Conservation (phyloP, 2,329 filamentous ascomycete genomes). For the Madurella mycetomatis region DNA sequence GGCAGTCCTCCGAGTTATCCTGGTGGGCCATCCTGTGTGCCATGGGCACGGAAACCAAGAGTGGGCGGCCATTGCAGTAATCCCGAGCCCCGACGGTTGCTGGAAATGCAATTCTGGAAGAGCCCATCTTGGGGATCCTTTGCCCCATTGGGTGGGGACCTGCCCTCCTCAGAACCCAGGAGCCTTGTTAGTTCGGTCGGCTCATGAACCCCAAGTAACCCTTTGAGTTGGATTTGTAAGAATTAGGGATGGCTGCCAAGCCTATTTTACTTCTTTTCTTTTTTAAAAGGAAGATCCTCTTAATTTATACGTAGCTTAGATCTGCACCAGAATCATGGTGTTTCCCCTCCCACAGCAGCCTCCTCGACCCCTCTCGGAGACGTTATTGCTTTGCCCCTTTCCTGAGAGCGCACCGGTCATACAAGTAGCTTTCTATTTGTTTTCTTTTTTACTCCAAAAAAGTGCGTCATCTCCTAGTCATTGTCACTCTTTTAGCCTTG, state of each 20-base stretch:
- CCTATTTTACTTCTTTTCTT: not conserved
- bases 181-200: conserved; percentile 9
- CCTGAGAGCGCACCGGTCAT: no score
- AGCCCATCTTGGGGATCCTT: not conserved
- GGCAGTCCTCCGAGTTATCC: no score
- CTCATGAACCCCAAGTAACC: conserved; percentile 10
- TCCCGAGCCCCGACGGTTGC: not conserved
- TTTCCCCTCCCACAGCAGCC: not conserved
- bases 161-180: not conserved
- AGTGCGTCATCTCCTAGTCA: not conserved
- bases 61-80: not conserved
- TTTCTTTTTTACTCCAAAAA: no score
- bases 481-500: not conserved
- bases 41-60: no score
- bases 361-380: not conserved
- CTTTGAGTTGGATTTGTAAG: conserved; percentile 9
- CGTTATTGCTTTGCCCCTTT: no score
- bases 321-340: not conserved
- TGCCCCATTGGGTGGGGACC: conserved; percentile 10
- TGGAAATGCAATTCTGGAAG: not conserved
- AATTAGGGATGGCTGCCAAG: conserved; percentile 13
- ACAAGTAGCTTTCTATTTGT: no score
- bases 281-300: not conserved
- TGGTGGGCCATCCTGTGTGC: no score
- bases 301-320: not conserved